Evolutionary conservation across 2,329 filamentous ascomycete species (phyloP).

Genomic region (Sporothrix sp.): DNA sequence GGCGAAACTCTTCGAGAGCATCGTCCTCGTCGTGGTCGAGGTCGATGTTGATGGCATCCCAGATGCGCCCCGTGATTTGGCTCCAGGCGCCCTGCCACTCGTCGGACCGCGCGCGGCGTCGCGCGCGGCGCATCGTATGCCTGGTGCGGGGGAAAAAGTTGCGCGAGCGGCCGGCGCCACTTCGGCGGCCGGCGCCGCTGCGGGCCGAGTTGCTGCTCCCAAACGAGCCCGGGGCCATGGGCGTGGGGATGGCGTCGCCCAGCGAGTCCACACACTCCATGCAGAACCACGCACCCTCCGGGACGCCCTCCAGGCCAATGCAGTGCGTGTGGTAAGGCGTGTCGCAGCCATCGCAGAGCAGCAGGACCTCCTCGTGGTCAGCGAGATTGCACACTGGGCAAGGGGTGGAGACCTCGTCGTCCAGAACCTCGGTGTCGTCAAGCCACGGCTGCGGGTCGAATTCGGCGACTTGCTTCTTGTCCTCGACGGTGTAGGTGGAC

Average conservation of each 20-base stretch:
- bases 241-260: constrained; percentile 28
- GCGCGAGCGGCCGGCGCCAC: constrained; percentile 10
- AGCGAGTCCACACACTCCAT: constrained; percentile 60
- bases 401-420: constrained; percentile 59
- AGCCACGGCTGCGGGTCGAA: constrained; percentile 68
- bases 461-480: constrained; percentile 83
- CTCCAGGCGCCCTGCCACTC: constrained; percentile 88
- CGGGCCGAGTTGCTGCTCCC: constrained; percentile 12
- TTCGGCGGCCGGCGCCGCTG: background rate
- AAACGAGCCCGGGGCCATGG: constrained; percentile 21
- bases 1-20: constrained; percentile 41
- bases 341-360: constrained; percentile 88
- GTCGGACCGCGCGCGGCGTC: constrained; percentile 57
- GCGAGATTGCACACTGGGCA: constrained; percentile 77
- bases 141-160: constrained; percentile 45
- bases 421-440: constrained; percentile 66
- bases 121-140: constrained; percentile 45
- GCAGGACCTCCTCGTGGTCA: constrained; percentile 73
- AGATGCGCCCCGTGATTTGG: constrained; percentile 50
- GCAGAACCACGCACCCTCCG: constrained; percentile 80
- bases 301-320: constrained; percentile 68
- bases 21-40: constrained; percentile 76
- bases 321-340: constrained; percentile 87
- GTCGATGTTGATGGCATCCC: constrained; percentile 62
- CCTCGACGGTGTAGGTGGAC: constrained; percentile 57